Base-by-base conservation (phyloP, 2,329 filamentous ascomycete species). In the Paecilomyces dactylethromorphus region DNA sequence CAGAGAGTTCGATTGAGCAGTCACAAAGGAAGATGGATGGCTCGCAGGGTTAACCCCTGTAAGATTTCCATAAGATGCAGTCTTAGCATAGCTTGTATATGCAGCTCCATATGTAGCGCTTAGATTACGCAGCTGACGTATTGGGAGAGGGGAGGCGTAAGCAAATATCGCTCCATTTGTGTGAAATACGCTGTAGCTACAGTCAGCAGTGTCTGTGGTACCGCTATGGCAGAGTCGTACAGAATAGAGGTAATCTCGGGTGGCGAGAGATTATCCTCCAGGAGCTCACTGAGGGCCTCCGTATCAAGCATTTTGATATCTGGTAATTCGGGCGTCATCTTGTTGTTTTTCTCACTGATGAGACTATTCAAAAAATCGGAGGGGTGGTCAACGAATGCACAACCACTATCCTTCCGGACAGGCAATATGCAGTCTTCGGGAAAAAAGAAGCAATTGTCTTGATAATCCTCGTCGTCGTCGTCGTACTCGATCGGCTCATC, bases 141-240 rank as follows among this genome's bases (percentile, higher is more conserved):
- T 68, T 26, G 75, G 63, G 33, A 77, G 69, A 49, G 72, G 63
- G 3, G 74, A 76, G 56, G 71, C 74, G 60, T 77, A 71, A 39
- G 75, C 75, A 59, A 77, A 77, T n/a, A 77, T 71, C 52, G 75
- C 74, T 26, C 75, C 75, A 58, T 77, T 77, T 21, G 74, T 75
- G 53, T 74, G 71, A 63, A 77, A 77, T 10, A 77, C 74, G 56
- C 75, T 77, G 56, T 18, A 56, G 15, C 15, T 8, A 22, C 10
- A 49, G 50, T 31, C 35, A 45, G 62, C 35, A 59, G 54, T 24
- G 51, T 31, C 15, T 13, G 12, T 15, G 22, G 15, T 6, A 24
- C 7, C 12, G 21, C n/a, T 50, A 22, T 39, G 10, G n/a, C 3
- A 18, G 53, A 29, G 18, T 22, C 66, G 35, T 68, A 77, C 75